Conservation (phyloP, 2,329 filamentous ascomycete species). For the Myrmaecium sp. region DNA sequence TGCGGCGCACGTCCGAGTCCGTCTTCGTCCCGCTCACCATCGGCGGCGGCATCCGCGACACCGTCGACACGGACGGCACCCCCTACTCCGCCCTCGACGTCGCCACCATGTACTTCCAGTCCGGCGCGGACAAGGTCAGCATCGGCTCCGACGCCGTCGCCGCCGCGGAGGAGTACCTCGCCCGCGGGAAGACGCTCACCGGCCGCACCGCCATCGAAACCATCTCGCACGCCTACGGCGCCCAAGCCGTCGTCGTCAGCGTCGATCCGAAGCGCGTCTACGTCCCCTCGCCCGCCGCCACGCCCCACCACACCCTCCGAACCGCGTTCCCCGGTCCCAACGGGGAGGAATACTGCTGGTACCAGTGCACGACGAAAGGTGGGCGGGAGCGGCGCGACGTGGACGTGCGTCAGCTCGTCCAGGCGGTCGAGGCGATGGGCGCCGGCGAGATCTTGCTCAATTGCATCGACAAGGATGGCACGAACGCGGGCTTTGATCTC, state of each 20-base stretch:
- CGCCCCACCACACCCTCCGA: constrained; percentile 57
- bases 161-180: constrained; percentile 83
- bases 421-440: constrained; percentile 90
- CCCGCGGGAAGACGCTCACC: constrained; percentile 46
- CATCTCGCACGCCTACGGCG: constrained; percentile 84
- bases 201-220: constrained; percentile 89
- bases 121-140: constrained; percentile 90
- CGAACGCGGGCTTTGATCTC: constrained; percentile 84
- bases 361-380: constrained; percentile 92
- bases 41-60: constrained; percentile 88
- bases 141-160: constrained; percentile 90
- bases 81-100: constrained; percentile 82
- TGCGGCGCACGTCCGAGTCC: constrained; percentile 69
- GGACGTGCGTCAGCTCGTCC: constrained; percentile 75
- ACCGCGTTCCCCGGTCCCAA: constrained; percentile 54
- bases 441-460: constrained; percentile 88
- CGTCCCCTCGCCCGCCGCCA: constrained; percentile 50
- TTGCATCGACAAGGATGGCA: constrained; percentile 94
- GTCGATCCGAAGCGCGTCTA: constrained; percentile 89
- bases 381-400: constrained; percentile 87
- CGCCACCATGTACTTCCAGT: constrained; percentile 93
- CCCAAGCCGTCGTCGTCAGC: constrained; percentile 90
- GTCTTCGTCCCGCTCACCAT: constrained; percentile 95
- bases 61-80: constrained; percentile 72
- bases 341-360: constrained; percentile 81